Percentiles rank a stretch among this genome's conserved stretches.
These are phyloP conservation scores for Actinomucor elegans DNA, from an alignment of 371 early-diverging fungal species.

Conservation along the genomic window DNA sequence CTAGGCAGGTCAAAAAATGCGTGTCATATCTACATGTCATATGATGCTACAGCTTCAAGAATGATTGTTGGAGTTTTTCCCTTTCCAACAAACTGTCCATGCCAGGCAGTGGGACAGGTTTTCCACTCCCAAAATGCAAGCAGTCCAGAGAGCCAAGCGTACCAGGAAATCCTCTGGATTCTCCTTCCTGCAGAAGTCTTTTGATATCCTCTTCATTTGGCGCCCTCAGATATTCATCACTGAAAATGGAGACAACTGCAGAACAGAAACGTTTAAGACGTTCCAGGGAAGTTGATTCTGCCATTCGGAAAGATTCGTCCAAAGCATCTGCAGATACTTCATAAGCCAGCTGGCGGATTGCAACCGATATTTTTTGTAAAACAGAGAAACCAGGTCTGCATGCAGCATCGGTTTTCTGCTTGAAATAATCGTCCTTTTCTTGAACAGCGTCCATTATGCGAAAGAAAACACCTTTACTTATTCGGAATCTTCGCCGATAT, in stretches of 20 bases:
- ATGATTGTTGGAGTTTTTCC: neutral
- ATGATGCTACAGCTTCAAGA: constrained; percentile 1
- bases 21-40: constrained; percentile 6
- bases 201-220: constrained; percentile 1
- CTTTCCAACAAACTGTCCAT: neutral
- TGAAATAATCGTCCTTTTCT: too few relatives aligned
- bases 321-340: neutral
- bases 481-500: too few relatives aligned
- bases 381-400: too few relatives aligned
- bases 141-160: constrained; percentile 5
- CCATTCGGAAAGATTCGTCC: too few relatives aligned
- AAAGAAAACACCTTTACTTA: too few relatives aligned
- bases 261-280: neutral
- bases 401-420: neutral
- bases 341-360: constrained; percentile 9
- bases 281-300: too few relatives aligned
- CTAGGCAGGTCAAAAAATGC: neutral
- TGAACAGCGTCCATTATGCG: too few relatives aligned
- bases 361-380: too few relatives aligned
- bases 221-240: too few relatives aligned
- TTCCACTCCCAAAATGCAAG: constrained; percentile 3
- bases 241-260: neutral
- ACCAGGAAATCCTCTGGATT: too few relatives aligned
- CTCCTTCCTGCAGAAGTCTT: too few relatives aligned
- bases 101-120: too few relatives aligned